Conservation (phyloP, 2,329 filamentous ascomycete species). For the Fusarium zealandicum region DNA sequence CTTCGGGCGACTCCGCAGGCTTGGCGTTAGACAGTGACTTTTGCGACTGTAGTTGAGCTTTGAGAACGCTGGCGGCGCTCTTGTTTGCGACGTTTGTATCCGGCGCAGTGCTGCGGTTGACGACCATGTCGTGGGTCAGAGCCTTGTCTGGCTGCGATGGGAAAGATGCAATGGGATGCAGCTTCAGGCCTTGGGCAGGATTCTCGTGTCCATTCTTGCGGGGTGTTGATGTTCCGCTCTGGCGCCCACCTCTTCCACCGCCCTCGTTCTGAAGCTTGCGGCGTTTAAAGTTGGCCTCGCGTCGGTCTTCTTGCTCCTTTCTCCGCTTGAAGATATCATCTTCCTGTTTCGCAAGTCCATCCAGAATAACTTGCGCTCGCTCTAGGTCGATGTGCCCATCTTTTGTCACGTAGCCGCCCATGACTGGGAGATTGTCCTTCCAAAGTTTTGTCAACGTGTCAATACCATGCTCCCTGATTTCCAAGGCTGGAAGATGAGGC, state of each 20-base stretch:
- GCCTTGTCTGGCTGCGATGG: slow-evolving; percentile 61
- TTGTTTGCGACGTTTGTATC: slow-evolving; percentile 87
- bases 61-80: slow-evolving; percentile 88
- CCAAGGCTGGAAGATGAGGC: slow-evolving; percentile 94
- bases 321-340: slow-evolving; percentile 90
- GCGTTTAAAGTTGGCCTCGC: slow-evolving; percentile 79
- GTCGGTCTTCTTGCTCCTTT: slow-evolving; percentile 83
- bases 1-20: slow-evolving; percentile 42
- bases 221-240: slow-evolving; percentile 20
- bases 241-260: slow-evolving; percentile 41
- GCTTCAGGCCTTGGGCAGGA: slow-evolving; percentile 42
- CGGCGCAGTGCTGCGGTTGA: slow-evolving; percentile 72
- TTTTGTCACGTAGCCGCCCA: slow-evolving; percentile 96
- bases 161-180: slow-evolving; percentile 56
- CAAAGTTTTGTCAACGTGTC: slow-evolving; percentile 97
- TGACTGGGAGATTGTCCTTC: slow-evolving; percentile 87
- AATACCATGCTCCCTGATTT: slow-evolving; percentile 96
- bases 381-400: slow-evolving; percentile 90
- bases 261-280: slow-evolving; percentile 73
- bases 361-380: slow-evolving; percentile 85
- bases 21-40: slow-evolving; percentile 33
- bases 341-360: slow-evolving; percentile 90
- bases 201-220: slow-evolving; percentile 47
- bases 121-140: slow-evolving; percentile 87
- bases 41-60: slow-evolving; percentile 72